phyloP scores from a whole-genome alignment of 2,329 filamentous ascomycete species.

The Calonectria pteridis region DNA sequence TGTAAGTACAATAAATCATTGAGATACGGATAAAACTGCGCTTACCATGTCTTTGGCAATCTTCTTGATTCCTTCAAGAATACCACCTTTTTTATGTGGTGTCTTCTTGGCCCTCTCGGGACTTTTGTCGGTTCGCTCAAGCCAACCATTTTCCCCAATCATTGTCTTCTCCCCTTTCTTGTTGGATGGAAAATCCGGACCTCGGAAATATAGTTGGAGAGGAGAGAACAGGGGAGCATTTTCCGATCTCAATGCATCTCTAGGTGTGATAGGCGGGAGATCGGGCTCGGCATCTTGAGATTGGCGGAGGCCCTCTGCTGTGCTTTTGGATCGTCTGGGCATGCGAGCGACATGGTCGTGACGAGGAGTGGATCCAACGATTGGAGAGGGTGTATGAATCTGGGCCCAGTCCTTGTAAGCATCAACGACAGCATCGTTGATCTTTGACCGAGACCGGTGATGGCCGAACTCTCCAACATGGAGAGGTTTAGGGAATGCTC shows the following conservation, averaged over 20 bases:
- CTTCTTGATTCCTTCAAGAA: slow-evolving; percentile 63
- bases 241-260: not conserved
- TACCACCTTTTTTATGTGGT: slow-evolving; percentile 54
- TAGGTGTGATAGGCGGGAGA: slow-evolving; percentile 27
- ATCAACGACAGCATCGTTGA: slow-evolving; percentile 36
- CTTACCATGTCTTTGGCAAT: slow-evolving; percentile 68
- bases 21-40: not conserved
- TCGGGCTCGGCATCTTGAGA: slow-evolving; percentile 23
- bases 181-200: slow-evolving; percentile 50
- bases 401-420: slow-evolving; percentile 46
- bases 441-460: slow-evolving; percentile 33
- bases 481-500: slow-evolving; percentile 38
- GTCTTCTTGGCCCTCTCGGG: slow-evolving; percentile 42
- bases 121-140: slow-evolving; percentile 57
- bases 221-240: slow-evolving; percentile 55
- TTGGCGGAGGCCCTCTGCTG: slow-evolving; percentile 39
- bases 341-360: slow-evolving; percentile 34
- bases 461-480: slow-evolving; percentile 30
- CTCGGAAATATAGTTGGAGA: slow-evolving; percentile 57
- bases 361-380: slow-evolving; percentile 29
- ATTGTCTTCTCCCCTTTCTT: slow-evolving; percentile 63
- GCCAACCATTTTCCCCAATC: slow-evolving; percentile 69
- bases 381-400: slow-evolving; percentile 34
- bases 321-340: slow-evolving; percentile 47
- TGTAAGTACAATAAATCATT: slow-evolving; percentile 29